A percentile compares a stretch with the other conserved stretches of the same genome.
Conservation (phyloP, 2,329 filamentous ascomycete genomes). For the Botrytis porri region DNA sequence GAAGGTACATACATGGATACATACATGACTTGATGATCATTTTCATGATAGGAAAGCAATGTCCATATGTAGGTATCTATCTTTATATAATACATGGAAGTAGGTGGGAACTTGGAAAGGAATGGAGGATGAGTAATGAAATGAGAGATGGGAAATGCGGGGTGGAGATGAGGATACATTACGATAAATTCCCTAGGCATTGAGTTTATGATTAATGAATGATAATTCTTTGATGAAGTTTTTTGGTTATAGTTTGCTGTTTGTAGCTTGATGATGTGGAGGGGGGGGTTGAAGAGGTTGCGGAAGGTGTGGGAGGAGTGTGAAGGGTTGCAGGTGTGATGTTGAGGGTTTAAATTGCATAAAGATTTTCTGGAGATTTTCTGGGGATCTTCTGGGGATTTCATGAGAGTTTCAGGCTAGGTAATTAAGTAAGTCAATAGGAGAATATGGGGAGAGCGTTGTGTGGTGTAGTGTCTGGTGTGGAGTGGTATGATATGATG, state of each 20-base stretch:
- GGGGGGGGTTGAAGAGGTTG: neutral
- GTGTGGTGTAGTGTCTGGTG: too few relatives aligned
- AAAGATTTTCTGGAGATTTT: too few relatives aligned
- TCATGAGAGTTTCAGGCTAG: too few relatives aligned
- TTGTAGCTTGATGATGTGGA: neutral
- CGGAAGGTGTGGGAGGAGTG: too few relatives aligned
- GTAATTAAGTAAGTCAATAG: too few relatives aligned
- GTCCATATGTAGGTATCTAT: neutral
- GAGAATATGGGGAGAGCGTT: too few relatives aligned
- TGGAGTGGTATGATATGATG: too few relatives aligned
- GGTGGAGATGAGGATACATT: neutral
- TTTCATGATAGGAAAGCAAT: neutral
- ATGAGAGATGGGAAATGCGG: neutral
- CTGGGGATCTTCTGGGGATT: too few relatives aligned
- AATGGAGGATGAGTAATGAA: neutral
- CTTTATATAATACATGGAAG: neutral
- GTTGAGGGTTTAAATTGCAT: neutral
- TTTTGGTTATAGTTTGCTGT: neutral
- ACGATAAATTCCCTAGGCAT: neutral
- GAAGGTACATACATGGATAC: neutral
- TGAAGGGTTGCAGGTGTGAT: too few relatives aligned
- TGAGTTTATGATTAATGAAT: neutral
- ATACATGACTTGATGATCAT: neutral
- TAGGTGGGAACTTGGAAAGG: neutral
- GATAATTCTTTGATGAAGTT: neutral